Evolutionary conservation across 2,329 filamentous ascomycete species (phyloP).

Genomic region (Epichloe elymi): DNA sequence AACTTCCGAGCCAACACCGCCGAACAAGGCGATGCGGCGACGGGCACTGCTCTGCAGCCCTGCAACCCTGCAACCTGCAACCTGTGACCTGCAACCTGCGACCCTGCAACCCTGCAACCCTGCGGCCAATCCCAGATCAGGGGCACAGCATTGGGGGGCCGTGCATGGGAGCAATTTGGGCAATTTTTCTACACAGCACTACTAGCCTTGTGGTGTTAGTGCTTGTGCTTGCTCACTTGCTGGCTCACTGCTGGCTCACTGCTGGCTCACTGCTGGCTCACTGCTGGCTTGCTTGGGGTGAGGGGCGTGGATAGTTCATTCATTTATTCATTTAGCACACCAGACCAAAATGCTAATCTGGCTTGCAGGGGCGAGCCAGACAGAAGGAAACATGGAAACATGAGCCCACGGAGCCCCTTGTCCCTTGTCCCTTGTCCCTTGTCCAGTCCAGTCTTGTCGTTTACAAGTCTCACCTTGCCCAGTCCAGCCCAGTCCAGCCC

Average conservation of each 20-base stretch:
- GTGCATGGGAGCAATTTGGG: constrained; percentile 7
- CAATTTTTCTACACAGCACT: not conserved
- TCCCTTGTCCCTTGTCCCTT: not conserved
- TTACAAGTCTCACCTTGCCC: not conserved
- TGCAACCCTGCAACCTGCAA: no score
- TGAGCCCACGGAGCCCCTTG: not conserved
- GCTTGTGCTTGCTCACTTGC: no score
- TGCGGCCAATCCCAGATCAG: constrained; percentile 8
- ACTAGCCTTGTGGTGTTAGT: not conserved
- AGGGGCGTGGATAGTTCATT: no score
- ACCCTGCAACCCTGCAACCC: not conserved
- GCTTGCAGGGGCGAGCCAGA: constrained; percentile 1
- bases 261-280: no score
- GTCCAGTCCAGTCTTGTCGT: no score
- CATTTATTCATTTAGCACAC: no score
- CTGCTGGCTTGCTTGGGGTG: no score
- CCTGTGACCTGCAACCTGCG: no score
- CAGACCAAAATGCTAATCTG: not conserved
- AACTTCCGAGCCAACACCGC: not conserved
- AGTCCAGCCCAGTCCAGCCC: not conserved
- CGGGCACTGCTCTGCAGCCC: constrained; percentile 1
- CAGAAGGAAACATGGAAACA: not conserved
- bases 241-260: no score
- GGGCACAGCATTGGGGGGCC: constrained; percentile 9
- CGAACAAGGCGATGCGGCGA: constrained; percentile 8